These are phyloP conservation scores for Protomyces gravidus DNA, from an alignment of 1,139 yeast species.

Conservation along the genomic window DNA sequence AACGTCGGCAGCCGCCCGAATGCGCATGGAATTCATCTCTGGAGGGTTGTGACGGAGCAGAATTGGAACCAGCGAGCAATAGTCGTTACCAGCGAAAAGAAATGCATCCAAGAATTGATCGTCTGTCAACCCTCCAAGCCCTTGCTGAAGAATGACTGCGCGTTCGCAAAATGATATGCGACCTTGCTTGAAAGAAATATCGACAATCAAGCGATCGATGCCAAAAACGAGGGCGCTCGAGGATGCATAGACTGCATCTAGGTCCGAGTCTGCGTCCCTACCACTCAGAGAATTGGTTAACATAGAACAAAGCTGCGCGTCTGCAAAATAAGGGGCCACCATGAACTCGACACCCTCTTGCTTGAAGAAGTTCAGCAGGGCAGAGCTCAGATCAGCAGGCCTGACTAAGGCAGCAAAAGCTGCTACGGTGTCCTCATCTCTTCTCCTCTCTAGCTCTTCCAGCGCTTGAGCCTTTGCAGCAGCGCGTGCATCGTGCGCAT, in stretches of 20 bases:
- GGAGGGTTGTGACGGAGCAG: conserved; percentile 41
- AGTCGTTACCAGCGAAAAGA: conserved; percentile 69
- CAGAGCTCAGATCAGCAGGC: conserved; percentile 4
- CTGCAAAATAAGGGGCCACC: conserved; percentile 78
- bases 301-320: conserved; percentile 75
- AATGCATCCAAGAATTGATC: conserved; percentile 44
- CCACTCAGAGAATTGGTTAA: conserved; percentile 56
- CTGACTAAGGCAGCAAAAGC: conserved; percentile 6
- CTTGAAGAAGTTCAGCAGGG: conserved; percentile 41
- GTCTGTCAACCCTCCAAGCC: conserved; percentile 23
- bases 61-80: conserved; percentile 66
- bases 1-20: conserved; percentile 47
- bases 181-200: conserved; percentile 42
- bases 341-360: conserved; percentile 59
- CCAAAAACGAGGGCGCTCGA: conserved; percentile 62
- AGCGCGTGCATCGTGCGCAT: conserved; percentile 24
- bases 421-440: conserved; percentile 41
- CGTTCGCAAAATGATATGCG: conserved; percentile 51
- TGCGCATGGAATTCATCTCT: conserved; percentile 41
- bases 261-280: conserved; percentile 59
- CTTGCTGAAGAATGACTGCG: conserved; percentile 7
- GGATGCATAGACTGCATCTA: conserved; percentile 66
- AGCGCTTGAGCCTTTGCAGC: conserved; percentile 41
- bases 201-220: conserved; percentile 55
- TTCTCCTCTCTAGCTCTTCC: conserved; percentile 41